Percentiles rank a stretch among this genome's conserved stretches.
These are phyloP conservation scores for Naematelia aurantialba DNA, from an alignment of 768 basidiomycete species.

Conservation along the genomic window DNA sequence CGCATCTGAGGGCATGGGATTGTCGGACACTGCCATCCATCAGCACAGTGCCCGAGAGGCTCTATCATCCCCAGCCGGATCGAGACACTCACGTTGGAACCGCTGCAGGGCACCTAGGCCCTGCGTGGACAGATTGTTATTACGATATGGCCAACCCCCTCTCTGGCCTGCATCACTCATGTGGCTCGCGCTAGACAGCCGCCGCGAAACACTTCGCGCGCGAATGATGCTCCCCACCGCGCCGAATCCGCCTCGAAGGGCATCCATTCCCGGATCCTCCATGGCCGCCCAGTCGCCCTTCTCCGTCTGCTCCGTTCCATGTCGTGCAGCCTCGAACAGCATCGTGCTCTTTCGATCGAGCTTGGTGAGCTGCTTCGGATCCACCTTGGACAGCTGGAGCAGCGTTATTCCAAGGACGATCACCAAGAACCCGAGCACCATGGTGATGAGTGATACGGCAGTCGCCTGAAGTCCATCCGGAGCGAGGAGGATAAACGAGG, in stretches of 20 bases:
- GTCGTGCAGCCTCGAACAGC: slow-evolving; percentile 77
- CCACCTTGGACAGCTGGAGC: slow-evolving; percentile 72
- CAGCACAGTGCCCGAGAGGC: too few relatives aligned
- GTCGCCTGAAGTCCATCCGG: slow-evolving; percentile 83
- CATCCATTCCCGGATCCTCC: slow-evolving; percentile 90
- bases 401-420: slow-evolving; percentile 77
- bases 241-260: slow-evolving; percentile 85
- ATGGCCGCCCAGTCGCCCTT: slow-evolving; percentile 66
- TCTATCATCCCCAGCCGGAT: not conserved
- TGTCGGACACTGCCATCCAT: slow-evolving; percentile 63
- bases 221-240: slow-evolving; percentile 83
- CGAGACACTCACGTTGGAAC: slow-evolving; percentile 58
- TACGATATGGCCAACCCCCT: slow-evolving; percentile 18
- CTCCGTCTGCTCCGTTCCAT: slow-evolving; percentile 64
- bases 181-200: slow-evolving; percentile 33
- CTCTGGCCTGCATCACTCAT: slow-evolving; percentile 30
- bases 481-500: slow-evolving; percentile 60
- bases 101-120: slow-evolving; percentile 60
- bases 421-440: slow-evolving; percentile 81
- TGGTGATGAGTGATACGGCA: slow-evolving; percentile 73
- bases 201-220: slow-evolving; percentile 38
- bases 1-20: slow-evolving; percentile 63
- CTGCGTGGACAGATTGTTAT: slow-evolving; percentile 46
- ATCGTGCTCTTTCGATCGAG: slow-evolving; percentile 88
- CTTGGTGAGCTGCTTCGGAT: slow-evolving; percentile 64